Conservation (phyloP, 2,329 filamentous ascomycete species). For the Aspergillus intermedius region DNA sequence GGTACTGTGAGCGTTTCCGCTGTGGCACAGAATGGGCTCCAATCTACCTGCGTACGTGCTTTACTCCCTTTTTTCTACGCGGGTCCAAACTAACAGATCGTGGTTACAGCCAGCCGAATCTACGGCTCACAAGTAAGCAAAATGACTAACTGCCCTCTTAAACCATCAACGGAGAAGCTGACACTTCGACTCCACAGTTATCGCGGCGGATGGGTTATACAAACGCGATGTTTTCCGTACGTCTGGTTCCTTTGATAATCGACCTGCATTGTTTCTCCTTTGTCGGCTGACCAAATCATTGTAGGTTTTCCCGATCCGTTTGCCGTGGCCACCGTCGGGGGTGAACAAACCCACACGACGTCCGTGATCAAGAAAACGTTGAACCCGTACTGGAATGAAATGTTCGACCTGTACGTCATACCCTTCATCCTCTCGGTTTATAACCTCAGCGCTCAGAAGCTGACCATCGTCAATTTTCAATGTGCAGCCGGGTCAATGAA, state of each 20-base stretch:
- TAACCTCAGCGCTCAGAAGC: neutral
- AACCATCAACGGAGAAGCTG: constrained; percentile 11
- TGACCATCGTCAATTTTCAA: constrained; percentile 9
- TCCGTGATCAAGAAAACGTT: constrained; percentile 93
- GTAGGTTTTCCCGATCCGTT: constrained; percentile 95
- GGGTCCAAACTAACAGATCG: constrained; percentile 16
- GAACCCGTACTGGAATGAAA: constrained; percentile 99
- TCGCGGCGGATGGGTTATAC: constrained; percentile 96
- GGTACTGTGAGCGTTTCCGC: constrained; percentile 19
- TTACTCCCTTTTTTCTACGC: constrained; percentile 8
- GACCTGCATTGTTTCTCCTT: neutral
- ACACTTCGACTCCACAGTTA: constrained; percentile 58
- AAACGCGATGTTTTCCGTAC: constrained; percentile 98
- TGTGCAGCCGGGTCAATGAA: constrained; percentile 72
- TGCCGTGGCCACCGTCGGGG: constrained; percentile 91
- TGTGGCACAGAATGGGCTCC: constrained; percentile 46
- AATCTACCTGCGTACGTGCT: constrained; percentile 57
- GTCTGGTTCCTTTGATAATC: constrained; percentile 34
- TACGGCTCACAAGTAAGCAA: constrained; percentile 79
- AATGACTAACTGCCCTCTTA: neutral
- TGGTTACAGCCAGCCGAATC: constrained; percentile 64
- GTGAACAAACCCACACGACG: constrained; percentile 98
- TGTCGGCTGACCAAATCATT: constrained; percentile 6
- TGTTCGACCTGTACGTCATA: constrained; percentile 81
- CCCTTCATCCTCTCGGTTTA: neutral